Evolutionary conservation across 345 rosid species (phyloP).

Genomic region (Lepidium africanum): DNA sequence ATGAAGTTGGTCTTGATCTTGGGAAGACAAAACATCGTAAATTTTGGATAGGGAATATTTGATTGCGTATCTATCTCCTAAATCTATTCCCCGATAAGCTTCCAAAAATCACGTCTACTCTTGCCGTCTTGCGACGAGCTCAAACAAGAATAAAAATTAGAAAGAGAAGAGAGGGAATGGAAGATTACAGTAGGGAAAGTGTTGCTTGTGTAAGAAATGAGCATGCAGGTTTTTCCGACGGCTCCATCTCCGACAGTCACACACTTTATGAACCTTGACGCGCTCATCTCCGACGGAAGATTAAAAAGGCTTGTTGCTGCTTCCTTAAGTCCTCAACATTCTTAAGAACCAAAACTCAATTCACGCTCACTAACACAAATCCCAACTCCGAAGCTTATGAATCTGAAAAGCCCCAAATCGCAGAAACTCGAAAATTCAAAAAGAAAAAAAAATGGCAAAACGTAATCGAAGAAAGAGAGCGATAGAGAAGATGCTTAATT

Average conservation of each 20-base stretch:
- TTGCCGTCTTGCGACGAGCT: neutral
- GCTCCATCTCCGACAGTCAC: constrained; percentile 95
- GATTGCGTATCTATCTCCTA: neutral
- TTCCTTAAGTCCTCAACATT: constrained; percentile 10
- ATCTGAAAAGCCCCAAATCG: constrained; percentile 3
- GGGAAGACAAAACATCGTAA: neutral
- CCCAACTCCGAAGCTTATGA: neutral
- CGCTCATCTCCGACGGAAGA: constrained; percentile 25
- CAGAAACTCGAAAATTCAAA: neutral
- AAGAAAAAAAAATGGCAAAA: constrained; percentile 4
- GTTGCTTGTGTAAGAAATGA: constrained; percentile 88
- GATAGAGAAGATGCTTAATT: no score
- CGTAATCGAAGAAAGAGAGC: neutral
- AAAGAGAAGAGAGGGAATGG: neutral
- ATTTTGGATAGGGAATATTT: neutral
- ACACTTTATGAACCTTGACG: constrained; percentile 77
- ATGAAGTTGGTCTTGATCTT: neutral
- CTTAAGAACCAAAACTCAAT: neutral
- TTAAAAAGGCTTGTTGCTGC: neutral
- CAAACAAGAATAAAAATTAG: neutral
- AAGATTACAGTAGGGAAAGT: constrained; percentile 65
- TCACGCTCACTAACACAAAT: neutral
- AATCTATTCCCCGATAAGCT: neutral
- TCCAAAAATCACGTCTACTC: neutral
- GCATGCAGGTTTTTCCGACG: constrained; percentile 86